Conservation (phyloP, 257 asterid genomes). For the Solanum pennellii region DNA sequence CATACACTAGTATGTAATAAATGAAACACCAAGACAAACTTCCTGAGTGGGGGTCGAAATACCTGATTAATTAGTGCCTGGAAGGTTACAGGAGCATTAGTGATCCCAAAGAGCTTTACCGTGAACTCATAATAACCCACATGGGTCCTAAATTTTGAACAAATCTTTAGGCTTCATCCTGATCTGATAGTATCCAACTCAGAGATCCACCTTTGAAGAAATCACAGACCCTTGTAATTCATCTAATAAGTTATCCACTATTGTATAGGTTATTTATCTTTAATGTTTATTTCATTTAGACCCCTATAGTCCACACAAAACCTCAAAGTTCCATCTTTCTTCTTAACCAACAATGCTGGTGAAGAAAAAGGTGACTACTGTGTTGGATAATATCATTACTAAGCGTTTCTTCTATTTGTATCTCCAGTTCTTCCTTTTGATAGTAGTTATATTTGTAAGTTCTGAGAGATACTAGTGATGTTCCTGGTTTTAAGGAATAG, state of each 20-base stretch:
- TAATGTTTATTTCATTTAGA: too few species aligned
- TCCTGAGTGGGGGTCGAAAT: too few species aligned
- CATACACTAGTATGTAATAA: background rate
- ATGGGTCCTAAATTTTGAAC: background rate
- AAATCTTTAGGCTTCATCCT: background rate
- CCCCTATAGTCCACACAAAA: too few species aligned
- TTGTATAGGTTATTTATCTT: too few species aligned
- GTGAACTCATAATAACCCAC: background rate
- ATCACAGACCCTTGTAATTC: background rate
- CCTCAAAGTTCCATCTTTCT: too few species aligned
- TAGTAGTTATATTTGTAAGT: background rate
- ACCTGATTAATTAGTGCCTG: background rate
- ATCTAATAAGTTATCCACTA: too few species aligned
- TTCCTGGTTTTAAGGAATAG: background rate
- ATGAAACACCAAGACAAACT: background rate
- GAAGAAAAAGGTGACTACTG: too few species aligned
- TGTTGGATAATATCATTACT: too few species aligned
- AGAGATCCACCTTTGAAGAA: background rate
- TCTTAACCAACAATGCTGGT: too few species aligned
- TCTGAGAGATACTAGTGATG: background rate
- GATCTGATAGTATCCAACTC: background rate
- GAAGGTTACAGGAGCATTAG: background rate
- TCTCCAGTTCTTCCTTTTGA: too few species aligned
- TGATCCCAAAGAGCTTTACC: background rate
- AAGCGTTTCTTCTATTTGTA: too few species aligned